Conservation (phyloP, 192 early-diverging fungal species). For the Coemansia nantahalensis region DNA sequence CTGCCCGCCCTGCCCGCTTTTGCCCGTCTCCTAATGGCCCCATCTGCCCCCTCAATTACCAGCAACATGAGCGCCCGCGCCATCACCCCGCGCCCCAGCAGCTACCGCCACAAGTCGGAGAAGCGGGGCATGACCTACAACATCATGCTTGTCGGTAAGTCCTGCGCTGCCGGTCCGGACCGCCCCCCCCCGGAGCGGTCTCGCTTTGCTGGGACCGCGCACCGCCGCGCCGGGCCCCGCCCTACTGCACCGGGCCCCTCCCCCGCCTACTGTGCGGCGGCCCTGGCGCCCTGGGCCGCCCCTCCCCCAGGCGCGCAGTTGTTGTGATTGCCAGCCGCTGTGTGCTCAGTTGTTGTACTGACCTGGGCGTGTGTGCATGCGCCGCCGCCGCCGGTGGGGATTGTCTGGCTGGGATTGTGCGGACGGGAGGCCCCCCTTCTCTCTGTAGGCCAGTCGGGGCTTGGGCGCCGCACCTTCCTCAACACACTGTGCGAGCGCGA, state of each 20-base stretch:
- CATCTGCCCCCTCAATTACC: constrained; percentile 53
- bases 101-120: constrained; percentile 84
- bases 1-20: constrained; percentile 5
- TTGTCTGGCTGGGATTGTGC: neutral
- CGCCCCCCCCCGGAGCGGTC: too few species aligned
- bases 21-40: constrained; percentile 27
- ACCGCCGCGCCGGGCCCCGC: too few species aligned
- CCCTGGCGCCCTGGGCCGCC: too few species aligned
- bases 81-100: constrained; percentile 52
- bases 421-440: neutral
- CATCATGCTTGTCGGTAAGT: constrained; percentile 95
- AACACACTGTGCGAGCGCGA: constrained; percentile 92
- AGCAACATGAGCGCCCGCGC: constrained; percentile 48
- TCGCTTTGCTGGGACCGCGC: too few species aligned
- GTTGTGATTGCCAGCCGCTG: constrained; percentile 4
- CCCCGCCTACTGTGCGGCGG: too few species aligned
- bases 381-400: too few species aligned
- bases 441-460: constrained; percentile 60
- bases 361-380: neutral
- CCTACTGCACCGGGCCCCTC: too few species aligned
- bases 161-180: neutral
- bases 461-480: constrained; percentile 96
- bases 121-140: constrained; percentile 98
- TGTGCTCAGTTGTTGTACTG: neutral
- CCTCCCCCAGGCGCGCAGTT: too few species aligned